Evolutionary conservation across 257 asterid species (phyloP), one percentile per base, ranked within the genome.

Genomic region (Galeopsis tetrahit): DNA sequence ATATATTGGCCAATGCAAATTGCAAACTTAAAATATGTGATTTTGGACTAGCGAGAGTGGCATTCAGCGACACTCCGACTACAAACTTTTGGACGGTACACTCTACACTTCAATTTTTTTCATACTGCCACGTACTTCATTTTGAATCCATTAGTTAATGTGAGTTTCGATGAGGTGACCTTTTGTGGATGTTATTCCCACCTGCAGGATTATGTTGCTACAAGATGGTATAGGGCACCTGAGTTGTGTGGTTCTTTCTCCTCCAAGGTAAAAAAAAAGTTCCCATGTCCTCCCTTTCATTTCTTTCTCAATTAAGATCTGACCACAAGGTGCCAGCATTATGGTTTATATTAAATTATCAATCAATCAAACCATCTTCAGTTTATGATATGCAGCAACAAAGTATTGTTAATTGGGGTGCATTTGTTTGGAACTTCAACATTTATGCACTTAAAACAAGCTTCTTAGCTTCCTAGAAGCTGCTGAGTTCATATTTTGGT

Each of bases 161-260:
- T 35, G 40, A 48, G 42, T 66, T n/a, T 34, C 10, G n/a, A 28
- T 51, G 13, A 61, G 32, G 40, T 55, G 33, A 44, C 11, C 35
- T 72, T 40, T 40, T 74, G 64, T 14, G 52, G 14, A 52, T 71
- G 67, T 55, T 72, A 43, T 65, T 73, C 57, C 66, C 52, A 57
- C 17, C 7, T 85, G 73, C 90, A 94, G 99, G 99, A 94, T 84
- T 94, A 94, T 78, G 95, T 93, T 84, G 98, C 97, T 75, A 93
- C 98, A 64, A 91, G 98, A 82, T 93, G 97, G 97, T 93, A 91
- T 66, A 85, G 98, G 78, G 98, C 98, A 72, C 98, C 98, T n/a
- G 98, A 91, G 82, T 81, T 93, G 77, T 93, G 97, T 49, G 99
- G 97, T 72, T 94, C 99, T 68, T 94, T 94, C 82, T 91, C 87